phyloP scores from a whole-genome alignment of 352 stramenopile genomes.

The Pythium grandisporangium region DNA sequence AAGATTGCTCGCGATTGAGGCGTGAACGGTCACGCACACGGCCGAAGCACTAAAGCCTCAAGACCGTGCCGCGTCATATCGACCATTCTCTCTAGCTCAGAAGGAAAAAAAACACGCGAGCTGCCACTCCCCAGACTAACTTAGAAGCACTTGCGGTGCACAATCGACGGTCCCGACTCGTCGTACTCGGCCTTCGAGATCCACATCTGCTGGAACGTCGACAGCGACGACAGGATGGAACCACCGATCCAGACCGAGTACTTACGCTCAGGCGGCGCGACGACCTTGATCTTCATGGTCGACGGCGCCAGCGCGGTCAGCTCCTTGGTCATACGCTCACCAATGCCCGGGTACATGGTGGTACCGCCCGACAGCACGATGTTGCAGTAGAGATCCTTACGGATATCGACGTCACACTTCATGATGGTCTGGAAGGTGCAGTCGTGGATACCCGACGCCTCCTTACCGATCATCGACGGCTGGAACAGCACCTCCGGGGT shows the following conservation, averaged over 20 bases:
- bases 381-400: constrained; percentile 94
- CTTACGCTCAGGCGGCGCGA: constrained; percentile 89
- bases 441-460: constrained; percentile 79
- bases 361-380: constrained; percentile 95
- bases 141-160: constrained; percentile 95
- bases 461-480: constrained; percentile 88
- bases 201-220: constrained; percentile 98
- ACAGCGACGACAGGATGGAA: constrained; percentile 94
- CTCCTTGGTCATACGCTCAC: constrained; percentile 92
- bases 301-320: constrained; percentile 79
- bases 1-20: no score
- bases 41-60: background rate
- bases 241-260: constrained; percentile 98
- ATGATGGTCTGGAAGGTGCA: constrained; percentile 72
- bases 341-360: constrained; percentile 95
- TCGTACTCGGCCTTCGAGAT: constrained; percentile 98
- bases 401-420: constrained; percentile 90
- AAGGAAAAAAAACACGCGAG: no score
- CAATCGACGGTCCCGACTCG: constrained; percentile 93
- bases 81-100: no score
- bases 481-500: constrained; percentile 96
- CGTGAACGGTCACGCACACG: no score
- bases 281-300: constrained; percentile 96
- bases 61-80: no score
- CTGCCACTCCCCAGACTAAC: background rate